phyloP scores from a whole-genome alignment of 768 basidiomycete species.

The Peribolospora baueri region DNA sequence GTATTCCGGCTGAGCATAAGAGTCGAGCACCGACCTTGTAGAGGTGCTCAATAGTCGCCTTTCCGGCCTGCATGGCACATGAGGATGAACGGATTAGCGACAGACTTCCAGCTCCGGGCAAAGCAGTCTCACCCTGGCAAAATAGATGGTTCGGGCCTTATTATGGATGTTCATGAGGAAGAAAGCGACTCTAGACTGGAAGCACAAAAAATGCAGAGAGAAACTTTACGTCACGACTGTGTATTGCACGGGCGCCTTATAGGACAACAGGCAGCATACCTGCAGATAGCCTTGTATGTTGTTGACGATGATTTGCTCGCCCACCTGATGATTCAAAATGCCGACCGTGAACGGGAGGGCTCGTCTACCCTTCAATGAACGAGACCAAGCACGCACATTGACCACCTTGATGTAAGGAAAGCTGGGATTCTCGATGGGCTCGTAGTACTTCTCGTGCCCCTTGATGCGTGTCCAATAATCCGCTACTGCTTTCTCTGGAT shows the following conservation, averaged over 20 bases:
- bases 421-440: constrained; percentile 68
- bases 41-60: constrained; percentile 91
- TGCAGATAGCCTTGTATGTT: constrained; percentile 73
- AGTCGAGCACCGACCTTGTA: constrained; percentile 27
- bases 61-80: constrained; percentile 46
- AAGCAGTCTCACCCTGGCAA: constrained; percentile 47
- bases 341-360: neutral
- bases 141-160: constrained; percentile 73
- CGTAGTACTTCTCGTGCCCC: constrained; percentile 66
- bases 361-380: too few relatives aligned
- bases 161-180: constrained; percentile 99
- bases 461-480: constrained; percentile 79
- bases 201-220: neutral
- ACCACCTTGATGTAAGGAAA: constrained; percentile 88
- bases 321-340: constrained; percentile 32
- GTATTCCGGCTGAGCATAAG: too few relatives aligned
- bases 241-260: neutral
- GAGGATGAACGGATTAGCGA: neutral
- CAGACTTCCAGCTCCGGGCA: too few relatives aligned
- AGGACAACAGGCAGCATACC: neutral
- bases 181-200: constrained; percentile 78
- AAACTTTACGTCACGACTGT: constrained; percentile 3
- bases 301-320: constrained; percentile 88
- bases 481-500: constrained; percentile 67
- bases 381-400: constrained; percentile 30